These are phyloP conservation scores for Monilinia fructigena DNA, from an alignment of 2,329 filamentous ascomycete species.

Conservation along the genomic window DNA sequence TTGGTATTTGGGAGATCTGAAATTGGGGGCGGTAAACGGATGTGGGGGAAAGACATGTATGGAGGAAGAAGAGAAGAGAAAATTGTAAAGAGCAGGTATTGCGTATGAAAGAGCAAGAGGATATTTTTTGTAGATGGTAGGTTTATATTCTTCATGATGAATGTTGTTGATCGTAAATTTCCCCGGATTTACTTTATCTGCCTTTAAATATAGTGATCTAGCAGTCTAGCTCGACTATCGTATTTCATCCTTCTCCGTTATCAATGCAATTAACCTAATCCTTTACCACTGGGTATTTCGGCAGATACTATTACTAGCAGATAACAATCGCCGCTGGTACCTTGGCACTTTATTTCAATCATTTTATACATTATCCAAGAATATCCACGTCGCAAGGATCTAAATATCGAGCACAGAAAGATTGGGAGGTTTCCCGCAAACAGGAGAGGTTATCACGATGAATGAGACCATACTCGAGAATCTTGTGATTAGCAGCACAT, in stretches of 20 bases:
- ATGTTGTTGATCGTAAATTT: not conserved
- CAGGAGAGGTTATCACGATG: not conserved
- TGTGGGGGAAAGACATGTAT: not conserved
- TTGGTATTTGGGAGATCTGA: not conserved
- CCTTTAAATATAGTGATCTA: not conserved
- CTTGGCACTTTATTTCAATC: not conserved
- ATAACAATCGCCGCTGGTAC: not conserved
- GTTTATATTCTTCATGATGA: not conserved
- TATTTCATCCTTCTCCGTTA: not conserved
- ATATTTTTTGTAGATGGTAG: not conserved
- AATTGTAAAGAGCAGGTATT: not conserved
- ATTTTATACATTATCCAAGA: not conserved
- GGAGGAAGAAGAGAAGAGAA: too few relatives aligned
- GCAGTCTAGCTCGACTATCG: not conserved
- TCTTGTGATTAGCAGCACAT: not conserved
- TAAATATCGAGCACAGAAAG: not conserved
- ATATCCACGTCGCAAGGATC: not conserved
- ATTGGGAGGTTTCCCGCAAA: not conserved
- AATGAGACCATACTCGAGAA: not conserved
- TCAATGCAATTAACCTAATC: not conserved
- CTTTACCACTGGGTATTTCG: too few relatives aligned
- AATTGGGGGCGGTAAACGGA: not conserved
- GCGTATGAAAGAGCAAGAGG: not conserved
- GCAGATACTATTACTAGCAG: not conserved
- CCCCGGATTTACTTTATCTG: not conserved